phyloP scores from a whole-genome alignment of 805 yeast genomes.

The Kluyveromyces starmeri region DNA sequence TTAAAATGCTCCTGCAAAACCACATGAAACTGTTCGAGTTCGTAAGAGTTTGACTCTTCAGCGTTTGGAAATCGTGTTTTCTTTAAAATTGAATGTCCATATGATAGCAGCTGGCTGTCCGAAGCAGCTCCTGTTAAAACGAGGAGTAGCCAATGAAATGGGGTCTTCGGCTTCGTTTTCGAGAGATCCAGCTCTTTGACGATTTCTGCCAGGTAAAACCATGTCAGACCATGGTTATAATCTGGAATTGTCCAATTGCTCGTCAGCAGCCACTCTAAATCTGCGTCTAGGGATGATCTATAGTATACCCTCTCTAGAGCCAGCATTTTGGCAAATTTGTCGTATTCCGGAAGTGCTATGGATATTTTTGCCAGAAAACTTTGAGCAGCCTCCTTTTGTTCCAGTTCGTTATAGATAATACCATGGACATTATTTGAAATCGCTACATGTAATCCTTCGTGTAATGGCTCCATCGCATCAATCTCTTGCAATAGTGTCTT shows the following conservation, averaged over 20 bases:
- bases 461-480: background rate
- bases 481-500: background rate
- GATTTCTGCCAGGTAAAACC: conserved; percentile 18
- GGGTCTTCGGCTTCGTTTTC: background rate
- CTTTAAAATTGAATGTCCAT: conserved; percentile 16
- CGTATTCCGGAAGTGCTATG: background rate
- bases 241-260: conserved; percentile 10
- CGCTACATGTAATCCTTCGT: background rate
- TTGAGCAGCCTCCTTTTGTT: background rate
- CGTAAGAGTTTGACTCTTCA: conserved; percentile 24
- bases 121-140: conserved; percentile 2
- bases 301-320: conserved; percentile 1
- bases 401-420: background rate
- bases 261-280: background rate
- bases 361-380: background rate
- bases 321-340: background rate
- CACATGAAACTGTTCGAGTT: conserved; percentile 26
- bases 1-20: conserved; percentile 24
- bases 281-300: background rate
- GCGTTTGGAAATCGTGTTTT: conserved; percentile 38
- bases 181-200: conserved; percentile 9
- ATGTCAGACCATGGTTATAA: conserved; percentile 19
- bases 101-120: conserved; percentile 13
- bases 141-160: background rate
- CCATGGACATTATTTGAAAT: background rate